Evolutionary conservation across 306 rosid species (phyloP).

Genomic region (Prunus armeniaca): DNA sequence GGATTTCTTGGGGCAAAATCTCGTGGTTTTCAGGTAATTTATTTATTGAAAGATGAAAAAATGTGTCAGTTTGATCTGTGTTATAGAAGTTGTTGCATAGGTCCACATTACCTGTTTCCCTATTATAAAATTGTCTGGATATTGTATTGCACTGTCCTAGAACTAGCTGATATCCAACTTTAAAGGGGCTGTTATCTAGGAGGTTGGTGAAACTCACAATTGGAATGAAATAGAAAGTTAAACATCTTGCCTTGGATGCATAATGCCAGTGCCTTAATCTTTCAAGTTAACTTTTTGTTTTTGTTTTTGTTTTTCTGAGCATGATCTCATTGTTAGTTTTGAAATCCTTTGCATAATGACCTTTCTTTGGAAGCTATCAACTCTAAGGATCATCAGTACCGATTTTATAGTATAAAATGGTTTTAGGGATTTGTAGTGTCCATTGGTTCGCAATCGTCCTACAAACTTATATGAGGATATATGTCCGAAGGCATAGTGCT

Average conservation of each 20-base stretch:
- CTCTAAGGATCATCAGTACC: not conserved
- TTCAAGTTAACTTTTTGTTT: not conserved
- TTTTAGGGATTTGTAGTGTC: not conserved
- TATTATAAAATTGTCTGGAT: not conserved
- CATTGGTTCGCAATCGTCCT: not conserved
- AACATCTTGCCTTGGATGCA: not conserved
- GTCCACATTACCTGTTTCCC: not conserved
- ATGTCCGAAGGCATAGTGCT: not conserved
- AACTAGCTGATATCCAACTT: not conserved
- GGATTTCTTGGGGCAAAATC: constrained; percentile 98
- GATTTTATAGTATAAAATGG: not conserved
- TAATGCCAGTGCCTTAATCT: not conserved
- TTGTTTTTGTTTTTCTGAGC: not conserved
- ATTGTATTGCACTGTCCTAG: not conserved
- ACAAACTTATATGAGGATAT: not conserved
- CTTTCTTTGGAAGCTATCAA: not conserved
- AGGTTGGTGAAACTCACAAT: no score
- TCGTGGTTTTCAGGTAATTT: constrained; percentile 84
- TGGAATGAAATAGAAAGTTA: not conserved
- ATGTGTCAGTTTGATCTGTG: not conserved
- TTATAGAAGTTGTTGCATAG: not conserved
- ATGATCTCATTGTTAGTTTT: not conserved
- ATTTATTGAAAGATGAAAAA: not conserved
- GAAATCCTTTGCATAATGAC: not conserved
- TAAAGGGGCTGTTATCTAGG: not conserved